Evolutionary conservation across 2,329 filamentous ascomycete genomes (phyloP), one percentile per base, ranked within the genome.

Genomic region (Raffaelea arxii): DNA sequence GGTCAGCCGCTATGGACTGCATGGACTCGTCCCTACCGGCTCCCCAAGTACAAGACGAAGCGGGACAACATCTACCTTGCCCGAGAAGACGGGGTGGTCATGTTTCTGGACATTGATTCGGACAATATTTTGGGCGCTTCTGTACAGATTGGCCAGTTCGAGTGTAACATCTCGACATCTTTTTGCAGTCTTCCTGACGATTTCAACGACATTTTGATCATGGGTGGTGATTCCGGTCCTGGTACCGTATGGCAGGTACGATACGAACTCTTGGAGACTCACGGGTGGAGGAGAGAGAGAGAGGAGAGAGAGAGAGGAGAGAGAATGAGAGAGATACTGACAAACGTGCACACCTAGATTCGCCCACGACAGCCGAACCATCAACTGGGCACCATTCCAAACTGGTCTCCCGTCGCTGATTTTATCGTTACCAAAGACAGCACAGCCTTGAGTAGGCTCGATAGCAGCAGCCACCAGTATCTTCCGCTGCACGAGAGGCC

Each of bases 31-130:
- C 85, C 89, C 2, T 75, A 79, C 49, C 80, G 91, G 7, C 74
- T 80, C 22, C 74, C 74, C 49, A 65, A 69, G 12, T 84, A 82
- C 53, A 75, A 76, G 44, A 67, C 75, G 46, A 72, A 69, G 18
- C 79, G 81, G 30, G 92, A 97, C 58, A 80, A 83, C 49, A 80
- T 97, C 42, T 95, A 92, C 58, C 68, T 98, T 16, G 86, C 84
- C 11, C 80, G 90, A 46, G 91, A 97, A 64, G 91, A 97, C 59
- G 92, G 92, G 3, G 69, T 82, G 42, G 74, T 96, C 10, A 76
- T 82, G 46, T 86, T 84, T 53, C 64, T 91, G 4, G 81, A 88
- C 53, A 78, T 87, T 49, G 75, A 77, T 38, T 72, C 72, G 6
- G 69, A 68, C 51, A 75, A 72, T 40, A 68, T 77, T 53, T 61